Evolutionary conservation across 305 asterid species (phyloP).

Genomic region (Lippia alba): DNA sequence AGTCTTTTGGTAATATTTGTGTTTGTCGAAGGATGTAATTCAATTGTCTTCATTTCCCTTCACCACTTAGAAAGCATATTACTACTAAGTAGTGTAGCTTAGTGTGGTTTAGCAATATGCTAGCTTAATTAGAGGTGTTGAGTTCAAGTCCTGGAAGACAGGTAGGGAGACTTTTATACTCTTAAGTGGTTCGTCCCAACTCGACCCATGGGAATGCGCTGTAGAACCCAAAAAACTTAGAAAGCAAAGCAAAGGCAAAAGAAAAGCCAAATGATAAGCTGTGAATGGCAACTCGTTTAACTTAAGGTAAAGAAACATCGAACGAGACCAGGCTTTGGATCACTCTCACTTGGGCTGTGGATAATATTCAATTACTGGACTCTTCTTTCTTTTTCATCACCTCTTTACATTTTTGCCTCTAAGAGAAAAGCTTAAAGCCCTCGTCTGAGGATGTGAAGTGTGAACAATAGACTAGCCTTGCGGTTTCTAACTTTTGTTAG

Average conservation of each 20-base stretch:
- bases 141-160: too few species aligned
- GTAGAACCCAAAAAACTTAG: too few species aligned
- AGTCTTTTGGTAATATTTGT: neutral
- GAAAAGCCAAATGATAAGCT: constrained; percentile 15
- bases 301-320: constrained; percentile 24
- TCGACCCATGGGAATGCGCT: too few species aligned
- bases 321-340: constrained; percentile 24
- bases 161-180: too few species aligned
- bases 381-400: constrained; percentile 9
- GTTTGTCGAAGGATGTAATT: neutral
- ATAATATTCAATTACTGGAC: constrained; percentile 27
- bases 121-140: too few species aligned
- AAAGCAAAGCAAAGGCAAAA: neutral
- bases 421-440: constrained; percentile 11
- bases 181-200: too few species aligned
- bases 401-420: constrained; percentile 31
- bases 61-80: constrained; percentile 12
- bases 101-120: too few species aligned
- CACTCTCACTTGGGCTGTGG: neutral
- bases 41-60: neutral
- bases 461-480: constrained; percentile 25
- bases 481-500: constrained; percentile 37
- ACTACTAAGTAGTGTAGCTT: too few species aligned
- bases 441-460: constrained; percentile 8
- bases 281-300: constrained; percentile 4